Conservation (phyloP, 805 yeast genomes). For the Zygotorulaspora chibaensis region DNA sequence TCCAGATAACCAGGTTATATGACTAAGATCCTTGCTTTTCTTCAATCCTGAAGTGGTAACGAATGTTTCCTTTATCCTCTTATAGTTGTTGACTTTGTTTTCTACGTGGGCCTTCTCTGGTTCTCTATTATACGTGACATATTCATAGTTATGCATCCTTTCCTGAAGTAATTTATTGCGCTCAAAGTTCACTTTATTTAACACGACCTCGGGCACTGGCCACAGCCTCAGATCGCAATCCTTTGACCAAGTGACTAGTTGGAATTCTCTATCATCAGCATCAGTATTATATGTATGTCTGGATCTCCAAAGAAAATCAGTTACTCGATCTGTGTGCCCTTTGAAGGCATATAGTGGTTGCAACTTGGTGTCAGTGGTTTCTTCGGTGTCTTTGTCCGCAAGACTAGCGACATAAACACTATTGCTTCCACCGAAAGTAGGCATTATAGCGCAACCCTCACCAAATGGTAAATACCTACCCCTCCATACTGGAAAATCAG, state of each 20-base stretch:
- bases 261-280: slow-evolving; percentile 74
- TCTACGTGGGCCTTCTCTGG: slow-evolving; percentile 36
- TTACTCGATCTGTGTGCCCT: slow-evolving; percentile 82
- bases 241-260: slow-evolving; percentile 89
- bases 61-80: slow-evolving; percentile 38
- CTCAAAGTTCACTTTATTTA: slow-evolving; percentile 44
- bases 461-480: slow-evolving; percentile 91
- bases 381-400: slow-evolving; percentile 10
- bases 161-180: slow-evolving; percentile 38
- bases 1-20: slow-evolving; percentile 90
- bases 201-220: slow-evolving; percentile 54
- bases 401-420: slow-evolving; percentile 37
- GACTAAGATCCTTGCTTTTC: slow-evolving; percentile 47
- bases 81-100: slow-evolving; percentile 15
- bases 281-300: slow-evolving; percentile 45
- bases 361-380: slow-evolving; percentile 36
- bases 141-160: slow-evolving; percentile 42
- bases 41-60: slow-evolving; percentile 39
- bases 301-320: slow-evolving; percentile 84
- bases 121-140: slow-evolving; percentile 49
- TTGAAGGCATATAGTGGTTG: slow-evolving; percentile 58
- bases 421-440: slow-evolving; percentile 77
- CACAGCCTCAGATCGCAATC: slow-evolving; percentile 82
- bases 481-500: slow-evolving; percentile 84
- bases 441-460: slow-evolving; percentile 81